A percentile compares a stretch with the other conserved stretches of the same genome.
phyloP scores from a whole-genome alignment of 2,329 filamentous ascomycete species.

The Aspergillus sergii region DNA sequence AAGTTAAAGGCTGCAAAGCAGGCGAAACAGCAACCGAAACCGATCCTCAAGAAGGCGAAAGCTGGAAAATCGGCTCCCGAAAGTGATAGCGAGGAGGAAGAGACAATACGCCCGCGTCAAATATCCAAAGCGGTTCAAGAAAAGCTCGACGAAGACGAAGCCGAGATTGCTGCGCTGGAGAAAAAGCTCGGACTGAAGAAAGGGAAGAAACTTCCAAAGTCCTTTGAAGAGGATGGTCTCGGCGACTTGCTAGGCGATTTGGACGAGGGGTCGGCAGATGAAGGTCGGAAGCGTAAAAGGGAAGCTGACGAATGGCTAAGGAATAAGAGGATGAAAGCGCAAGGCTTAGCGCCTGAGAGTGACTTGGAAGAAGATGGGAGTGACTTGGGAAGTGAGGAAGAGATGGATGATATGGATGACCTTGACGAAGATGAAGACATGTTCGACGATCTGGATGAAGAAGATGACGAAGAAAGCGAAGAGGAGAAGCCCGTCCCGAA shows the following conservation, averaged over 20 bases:
- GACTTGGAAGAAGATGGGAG: constrained; percentile 29
- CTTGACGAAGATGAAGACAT: constrained; percentile 34
- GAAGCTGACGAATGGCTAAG: constrained; percentile 66
- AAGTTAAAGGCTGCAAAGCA: constrained; percentile 27
- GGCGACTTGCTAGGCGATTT: constrained; percentile 75
- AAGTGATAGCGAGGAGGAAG: constrained; percentile 32
- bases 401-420: constrained; percentile 28
- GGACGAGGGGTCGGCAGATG: constrained; percentile 55
- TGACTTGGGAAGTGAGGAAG: constrained; percentile 22
- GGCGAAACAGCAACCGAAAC: constrained; percentile 31
- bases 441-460: constrained; percentile 28
- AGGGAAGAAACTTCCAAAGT: constrained; percentile 71
- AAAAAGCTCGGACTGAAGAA: constrained; percentile 82
- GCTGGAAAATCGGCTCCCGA: constrained; percentile 33
- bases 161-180: constrained; percentile 84
- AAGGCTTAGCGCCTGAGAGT: constrained; percentile 28
- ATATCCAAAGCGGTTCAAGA: constrained; percentile 55
- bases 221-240: constrained; percentile 80
- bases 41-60: constrained; percentile 39
- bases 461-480: constrained; percentile 40
- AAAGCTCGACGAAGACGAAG: constrained; percentile 77
- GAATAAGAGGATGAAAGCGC: constrained; percentile 59
- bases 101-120: constrained; percentile 14
- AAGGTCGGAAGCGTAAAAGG: constrained; percentile 58
- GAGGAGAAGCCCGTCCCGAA: constrained; percentile 45